Percentiles rank a stretch among this genome's conserved stretches.
Conservation (phyloP, 2,329 filamentous ascomycete species). For the Apiospora pterosperma region DNA sequence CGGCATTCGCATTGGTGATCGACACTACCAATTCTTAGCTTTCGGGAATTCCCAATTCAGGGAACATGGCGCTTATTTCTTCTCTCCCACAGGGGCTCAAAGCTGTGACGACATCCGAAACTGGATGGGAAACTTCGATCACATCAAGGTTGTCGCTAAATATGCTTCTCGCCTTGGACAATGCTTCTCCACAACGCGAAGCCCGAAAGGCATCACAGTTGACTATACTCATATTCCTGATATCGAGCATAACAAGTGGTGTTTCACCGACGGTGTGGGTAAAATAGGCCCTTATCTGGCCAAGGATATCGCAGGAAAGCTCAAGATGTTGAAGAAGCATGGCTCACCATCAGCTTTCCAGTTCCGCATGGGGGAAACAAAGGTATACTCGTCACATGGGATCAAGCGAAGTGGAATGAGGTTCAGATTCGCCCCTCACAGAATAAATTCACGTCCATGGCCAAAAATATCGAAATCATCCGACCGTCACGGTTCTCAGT, state of each 20-base stretch:
- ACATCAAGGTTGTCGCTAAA: slow-evolving; percentile 83
- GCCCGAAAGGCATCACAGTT: slow-evolving; percentile 60
- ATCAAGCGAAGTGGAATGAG: slow-evolving; percentile 61
- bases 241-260: slow-evolving; percentile 63
- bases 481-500: slow-evolving; percentile 71
- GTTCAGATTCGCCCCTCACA: slow-evolving; percentile 82
- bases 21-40: slow-evolving; percentile 84
- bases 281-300: slow-evolving; percentile 83
- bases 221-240: slow-evolving; percentile 63
- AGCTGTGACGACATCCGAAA: slow-evolving; percentile 73
- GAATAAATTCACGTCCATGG: slow-evolving; percentile 74
- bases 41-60: slow-evolving; percentile 95
- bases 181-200: slow-evolving; percentile 90
- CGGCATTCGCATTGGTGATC: slow-evolving; percentile 79
- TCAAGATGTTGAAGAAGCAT: slow-evolving; percentile 54
- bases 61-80: slow-evolving; percentile 91
- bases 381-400: slow-evolving; percentile 77
- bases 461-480: slow-evolving; percentile 80
- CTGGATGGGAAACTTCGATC: slow-evolving; percentile 83
- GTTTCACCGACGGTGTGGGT: slow-evolving; percentile 89
- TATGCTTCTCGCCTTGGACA: slow-evolving; percentile 87
- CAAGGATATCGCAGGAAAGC: slow-evolving; percentile 67
- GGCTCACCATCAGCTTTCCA: slow-evolving; percentile 79
- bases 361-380: slow-evolving; percentile 93
- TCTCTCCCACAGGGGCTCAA: slow-evolving; percentile 65